A percentile compares a stretch with the other conserved stretches of the same genome.
Evolutionary conservation across 306 rosid genomes (phyloP).

Genomic region (Urtica urens): DNA sequence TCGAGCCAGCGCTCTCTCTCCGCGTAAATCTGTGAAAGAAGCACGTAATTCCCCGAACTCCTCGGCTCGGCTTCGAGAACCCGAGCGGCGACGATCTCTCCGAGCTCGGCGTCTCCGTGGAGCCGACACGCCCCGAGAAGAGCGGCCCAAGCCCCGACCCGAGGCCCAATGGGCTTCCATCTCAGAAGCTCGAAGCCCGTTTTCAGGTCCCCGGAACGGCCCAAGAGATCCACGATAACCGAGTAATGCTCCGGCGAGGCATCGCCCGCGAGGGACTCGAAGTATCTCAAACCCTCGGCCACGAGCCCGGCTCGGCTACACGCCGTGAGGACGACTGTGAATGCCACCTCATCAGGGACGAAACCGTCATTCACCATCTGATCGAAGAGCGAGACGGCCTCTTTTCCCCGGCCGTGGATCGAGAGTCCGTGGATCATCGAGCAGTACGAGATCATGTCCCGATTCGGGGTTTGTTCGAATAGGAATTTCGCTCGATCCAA

Average conservation of each 20-base stretch:
- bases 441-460: constrained; percentile 51
- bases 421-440: constrained; percentile 68
- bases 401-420: constrained; percentile 47
- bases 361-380: constrained; percentile 60
- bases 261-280: constrained; percentile 34
- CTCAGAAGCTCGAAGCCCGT: constrained; percentile 54
- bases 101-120: constrained; percentile 36
- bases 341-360: constrained; percentile 61
- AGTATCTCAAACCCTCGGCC: constrained; percentile 59
- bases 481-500: constrained; percentile 44
- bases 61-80: constrained; percentile 53
- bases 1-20: constrained; percentile 52
- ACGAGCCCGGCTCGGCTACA: constrained; percentile 65
- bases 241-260: constrained; percentile 61
- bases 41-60: constrained; percentile 54
- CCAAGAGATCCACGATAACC: constrained; percentile 68
- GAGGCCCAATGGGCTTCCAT: constrained; percentile 45
- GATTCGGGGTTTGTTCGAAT: constrained; percentile 38
- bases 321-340: constrained; percentile 54
- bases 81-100: constrained; percentile 45
- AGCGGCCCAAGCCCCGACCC: constrained; percentile 69
- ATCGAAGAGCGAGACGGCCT: constrained; percentile 46
- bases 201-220: constrained; percentile 49
- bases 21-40: constrained; percentile 67
- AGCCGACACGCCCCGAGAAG: constrained; percentile 66